Conservation (phyloP, 495 filamentous ascomycete genomes). For the Penicillium salamii region DNA sequence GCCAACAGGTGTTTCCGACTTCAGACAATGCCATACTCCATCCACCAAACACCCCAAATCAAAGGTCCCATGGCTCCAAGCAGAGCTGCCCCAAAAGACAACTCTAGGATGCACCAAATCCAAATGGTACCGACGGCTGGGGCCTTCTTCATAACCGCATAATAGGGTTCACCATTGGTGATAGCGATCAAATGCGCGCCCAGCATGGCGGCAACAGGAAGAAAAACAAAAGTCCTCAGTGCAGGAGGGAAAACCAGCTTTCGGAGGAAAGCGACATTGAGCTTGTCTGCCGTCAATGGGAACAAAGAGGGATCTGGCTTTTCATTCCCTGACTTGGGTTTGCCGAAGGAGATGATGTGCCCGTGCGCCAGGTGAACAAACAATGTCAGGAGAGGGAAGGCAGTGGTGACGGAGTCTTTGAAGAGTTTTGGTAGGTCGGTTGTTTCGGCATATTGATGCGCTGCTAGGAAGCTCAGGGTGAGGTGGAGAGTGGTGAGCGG, state of each 20-base stretch:
- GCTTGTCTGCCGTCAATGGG: conserved; percentile 30
- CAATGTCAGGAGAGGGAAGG: conserved; percentile 42
- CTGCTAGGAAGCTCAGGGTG: conserved; percentile 85
- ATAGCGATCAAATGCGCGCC: conserved; percentile 79
- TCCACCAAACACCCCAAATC: conserved; percentile 64
- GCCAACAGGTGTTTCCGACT: no score
- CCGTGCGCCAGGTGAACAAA: conserved; percentile 46
- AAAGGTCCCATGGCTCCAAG: conserved; percentile 51
- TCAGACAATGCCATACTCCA: conserved; percentile 60
- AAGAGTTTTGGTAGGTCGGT: conserved; percentile 58
- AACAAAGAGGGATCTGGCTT: conserved; percentile 24
- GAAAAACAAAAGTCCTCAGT: conserved; percentile 31
- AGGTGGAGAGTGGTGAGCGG: conserved; percentile 80
- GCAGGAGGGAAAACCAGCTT: conserved; percentile 36
- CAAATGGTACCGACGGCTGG: conserved; percentile 87
- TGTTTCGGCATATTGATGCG: conserved; percentile 79
- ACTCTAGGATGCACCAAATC: conserved; percentile 91
- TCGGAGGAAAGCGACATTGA: conserved; percentile 30
- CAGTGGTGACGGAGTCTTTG: conserved; percentile 34
- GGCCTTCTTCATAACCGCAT: conserved; percentile 87
- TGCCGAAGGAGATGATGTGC: conserved; percentile 36
- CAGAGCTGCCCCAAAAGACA: conserved; percentile 66
- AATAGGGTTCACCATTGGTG: conserved; percentile 75
- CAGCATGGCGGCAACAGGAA: conserved; percentile 56
- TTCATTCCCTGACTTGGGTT: conserved; percentile 3